phyloP scores from a whole-genome alignment of 495 filamentous ascomycete genomes.

The Penicillium argentinense region DNA sequence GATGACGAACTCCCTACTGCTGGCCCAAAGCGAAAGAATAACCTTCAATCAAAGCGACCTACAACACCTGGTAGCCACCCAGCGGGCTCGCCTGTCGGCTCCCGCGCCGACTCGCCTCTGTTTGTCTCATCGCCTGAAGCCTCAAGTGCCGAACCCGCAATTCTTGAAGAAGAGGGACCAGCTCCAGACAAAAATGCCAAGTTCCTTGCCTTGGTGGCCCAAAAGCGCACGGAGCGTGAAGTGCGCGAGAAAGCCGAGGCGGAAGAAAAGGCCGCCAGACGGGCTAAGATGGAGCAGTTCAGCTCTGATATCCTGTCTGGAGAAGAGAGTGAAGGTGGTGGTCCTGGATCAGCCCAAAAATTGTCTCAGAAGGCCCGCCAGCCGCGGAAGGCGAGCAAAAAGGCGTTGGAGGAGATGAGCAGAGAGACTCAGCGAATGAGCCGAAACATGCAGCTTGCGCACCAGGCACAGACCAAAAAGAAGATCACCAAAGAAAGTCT shows the following conservation, averaged over 20 bases:
- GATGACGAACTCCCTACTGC: slow-evolving; percentile 42
- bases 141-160: slow-evolving; percentile 10
- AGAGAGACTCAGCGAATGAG: slow-evolving; percentile 89
- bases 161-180: slow-evolving; percentile 38
- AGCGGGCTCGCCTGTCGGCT: slow-evolving; percentile 16
- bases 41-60: slow-evolving; percentile 8
- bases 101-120: slow-evolving; percentile 38
- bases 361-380: slow-evolving; percentile 66
- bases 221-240: slow-evolving; percentile 68
- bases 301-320: slow-evolving; percentile 37
- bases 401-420: slow-evolving; percentile 92
- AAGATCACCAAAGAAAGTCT: slow-evolving; percentile 84
- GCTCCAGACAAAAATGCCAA: slow-evolving; percentile 52
- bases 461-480: slow-evolving; percentile 87
- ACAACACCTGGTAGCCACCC: slow-evolving; percentile 9
- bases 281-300: slow-evolving; percentile 33
- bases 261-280: slow-evolving; percentile 50
- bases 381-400: slow-evolving; percentile 87
- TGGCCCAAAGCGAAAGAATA: slow-evolving; percentile 29
- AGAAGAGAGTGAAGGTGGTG: slow-evolving; percentile 50
- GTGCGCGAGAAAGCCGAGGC: slow-evolving; percentile 61
- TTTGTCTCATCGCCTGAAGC: slow-evolving; percentile 38
- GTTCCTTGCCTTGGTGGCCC: slow-evolving; percentile 66
- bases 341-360: slow-evolving; percentile 56
- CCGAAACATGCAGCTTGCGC: slow-evolving; percentile 86